phyloP scores from a whole-genome alignment of 257 asterid genomes.

The Pogostemon cablin region DNA sequence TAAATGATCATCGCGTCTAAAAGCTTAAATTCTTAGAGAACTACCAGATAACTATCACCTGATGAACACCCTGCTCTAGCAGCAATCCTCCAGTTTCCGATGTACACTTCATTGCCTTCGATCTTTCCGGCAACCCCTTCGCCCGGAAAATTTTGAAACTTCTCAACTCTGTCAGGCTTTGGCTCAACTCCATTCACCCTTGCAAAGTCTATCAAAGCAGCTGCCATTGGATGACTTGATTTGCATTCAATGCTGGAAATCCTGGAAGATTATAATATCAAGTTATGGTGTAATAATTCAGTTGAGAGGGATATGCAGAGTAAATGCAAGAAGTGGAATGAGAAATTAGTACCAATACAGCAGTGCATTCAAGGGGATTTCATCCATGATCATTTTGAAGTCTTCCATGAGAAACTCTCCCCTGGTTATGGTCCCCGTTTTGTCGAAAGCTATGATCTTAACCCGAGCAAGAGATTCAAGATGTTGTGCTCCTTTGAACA shows the following conservation, averaged over 20 bases:
- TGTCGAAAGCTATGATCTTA: conserved; percentile 3
- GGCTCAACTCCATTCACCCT: conserved; percentile 1
- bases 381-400: not conserved
- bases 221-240: conserved; percentile 15
- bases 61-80: not conserved
- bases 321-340: not conserved
- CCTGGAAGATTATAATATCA: not conserved
- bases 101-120: not conserved
- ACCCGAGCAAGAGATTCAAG: not conserved
- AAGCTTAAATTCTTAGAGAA: no score
- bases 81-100: conserved; percentile 9
- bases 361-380: not conserved
- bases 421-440: conserved; percentile 12
- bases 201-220: conserved; percentile 10
- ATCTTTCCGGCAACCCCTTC: conserved; percentile 8
- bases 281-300: no score
- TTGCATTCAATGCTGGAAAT: conserved; percentile 17
- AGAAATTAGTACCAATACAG: not conserved
- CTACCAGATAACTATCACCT: no score
- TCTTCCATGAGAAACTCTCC: conserved; percentile 9
- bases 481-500: conserved; percentile 16
- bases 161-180: not conserved
- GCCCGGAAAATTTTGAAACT: conserved; percentile 6
- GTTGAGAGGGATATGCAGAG: not conserved
- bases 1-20: no score